Evolutionary conservation across 805 yeast genomes (phyloP).

Genomic region (Myxozyma monticola): DNA sequence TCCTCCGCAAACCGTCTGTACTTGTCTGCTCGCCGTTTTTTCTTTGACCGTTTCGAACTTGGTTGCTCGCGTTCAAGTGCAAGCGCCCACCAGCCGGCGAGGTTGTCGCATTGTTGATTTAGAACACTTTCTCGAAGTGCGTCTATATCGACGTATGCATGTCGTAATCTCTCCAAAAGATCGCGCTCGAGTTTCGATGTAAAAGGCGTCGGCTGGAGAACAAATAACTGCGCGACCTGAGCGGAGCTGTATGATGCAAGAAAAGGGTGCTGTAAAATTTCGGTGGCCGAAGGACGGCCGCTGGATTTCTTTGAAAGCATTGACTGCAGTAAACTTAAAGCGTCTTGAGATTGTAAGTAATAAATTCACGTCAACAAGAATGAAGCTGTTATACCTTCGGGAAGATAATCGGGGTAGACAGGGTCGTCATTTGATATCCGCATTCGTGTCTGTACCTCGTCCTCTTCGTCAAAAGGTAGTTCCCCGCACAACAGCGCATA

Average conservation of each 20-base stretch:
- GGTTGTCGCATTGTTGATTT: conserved; percentile 63
- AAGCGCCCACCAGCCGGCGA: conserved; percentile 75
- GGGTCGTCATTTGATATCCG: conserved; percentile 71
- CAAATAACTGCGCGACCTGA: conserved; percentile 45
- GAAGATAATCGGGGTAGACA: conserved; percentile 48
- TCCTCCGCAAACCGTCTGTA: conserved; percentile 7
- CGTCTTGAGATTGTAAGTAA: conserved; percentile 40
- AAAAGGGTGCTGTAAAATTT: conserved; percentile 54
- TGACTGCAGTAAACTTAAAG: conserved; percentile 50
- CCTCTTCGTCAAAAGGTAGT: conserved; percentile 89
- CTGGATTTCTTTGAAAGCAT: conserved; percentile 68
- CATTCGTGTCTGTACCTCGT: conserved; percentile 58
- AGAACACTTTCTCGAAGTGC: conserved; percentile 57
- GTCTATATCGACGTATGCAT: conserved; percentile 64
- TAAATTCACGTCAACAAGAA: neutral
- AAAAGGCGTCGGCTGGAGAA: conserved; percentile 48
- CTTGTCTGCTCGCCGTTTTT: conserved; percentile 3
- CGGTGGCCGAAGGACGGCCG: conserved; percentile 56
- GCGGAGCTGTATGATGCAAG: conserved; percentile 20
- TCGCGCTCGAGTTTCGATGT: conserved; percentile 62
- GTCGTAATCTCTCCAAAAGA: conserved; percentile 57
- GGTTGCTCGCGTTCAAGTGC: conserved; percentile 47
- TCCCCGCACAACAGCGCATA: conserved; percentile 82
- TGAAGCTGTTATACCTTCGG: conserved; percentile 33
- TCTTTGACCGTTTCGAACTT: conserved; percentile 2